Evolutionary conservation across 306 rosid genomes (phyloP), one percentile per base, ranked within the genome.

Genomic region (Oemleria cerasiformis): DNA sequence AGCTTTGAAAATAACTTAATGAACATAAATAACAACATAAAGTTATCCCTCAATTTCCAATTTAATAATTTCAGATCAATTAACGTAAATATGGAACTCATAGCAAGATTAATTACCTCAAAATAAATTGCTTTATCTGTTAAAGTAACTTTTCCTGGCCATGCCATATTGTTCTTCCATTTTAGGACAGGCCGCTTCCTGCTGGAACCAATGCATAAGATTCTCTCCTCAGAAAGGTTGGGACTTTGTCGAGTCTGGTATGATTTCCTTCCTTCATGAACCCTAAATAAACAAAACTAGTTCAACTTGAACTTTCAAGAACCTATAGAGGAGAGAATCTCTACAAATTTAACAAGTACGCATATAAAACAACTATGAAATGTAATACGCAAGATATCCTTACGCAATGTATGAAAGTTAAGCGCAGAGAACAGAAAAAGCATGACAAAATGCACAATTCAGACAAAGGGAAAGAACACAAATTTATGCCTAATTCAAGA

Each of bases 111-210:
- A 76, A 20, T 25, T 88, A 94, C 99, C 99, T 94, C 97, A 73
- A 94, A 94, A 78, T 94, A 94, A 73, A 94, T 81, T 60, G 99
- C 96, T 82, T 78, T 91, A 75, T 89, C 90, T 9, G 99, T 89
- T 69, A 94, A 89, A 70, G 96, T 91, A 63, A 94, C 87, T 77
- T 87, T 89, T 67, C 99, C 99, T 0, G 99, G 99, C 99, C 97
- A 94, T 65, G 99, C 97, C 85, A 91, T 70, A 77, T 89, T 89
- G 43, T 89, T 89, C 86, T 89, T 96, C 99, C 99, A 94, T 83
- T 94, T 94, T 65, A 94, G 85, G 77, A 91, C 88, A 47, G 99
- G 99, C 56, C 77, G 87, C 80, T 91, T 89, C 75, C 80, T 90
- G 85, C 87, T 87, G 83, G 91, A 86, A 75, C 92, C 90, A 76